A percentile compares a stretch with the other conserved stretches of the same genome.
Evolutionary conservation across 140 eudicot genomes (phyloP).

Genomic region (Erigeron philadelphicus): DNA sequence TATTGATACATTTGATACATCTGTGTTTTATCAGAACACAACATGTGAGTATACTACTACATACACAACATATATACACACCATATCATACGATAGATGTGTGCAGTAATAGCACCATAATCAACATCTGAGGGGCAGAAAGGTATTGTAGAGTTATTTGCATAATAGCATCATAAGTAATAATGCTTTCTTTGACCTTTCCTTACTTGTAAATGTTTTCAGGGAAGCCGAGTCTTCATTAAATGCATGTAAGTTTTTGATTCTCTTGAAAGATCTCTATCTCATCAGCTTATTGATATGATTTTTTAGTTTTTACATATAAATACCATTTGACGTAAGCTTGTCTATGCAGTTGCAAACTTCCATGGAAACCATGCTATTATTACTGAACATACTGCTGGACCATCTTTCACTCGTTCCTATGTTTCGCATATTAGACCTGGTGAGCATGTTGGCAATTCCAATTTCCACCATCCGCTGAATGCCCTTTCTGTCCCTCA

Average conservation of each 20-base stretch:
- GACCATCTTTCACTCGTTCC: constrained; percentile 35
- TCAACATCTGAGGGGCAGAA: not conserved
- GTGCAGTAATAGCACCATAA: not conserved
- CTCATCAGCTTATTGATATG: not conserved
- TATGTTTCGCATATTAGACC: constrained; percentile 38
- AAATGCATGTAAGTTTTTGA: constrained; percentile 40
- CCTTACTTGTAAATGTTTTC: constrained; percentile 27
- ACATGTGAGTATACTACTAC: no score
- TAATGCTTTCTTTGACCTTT: constrained; percentile 24
- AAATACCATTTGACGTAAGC: constrained; percentile 8
- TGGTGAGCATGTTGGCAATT: constrained; percentile 34
- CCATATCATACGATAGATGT: not conserved
- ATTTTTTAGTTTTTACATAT: not conserved
- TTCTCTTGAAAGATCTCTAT: constrained; percentile 3
- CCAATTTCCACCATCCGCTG: constrained; percentile 38
- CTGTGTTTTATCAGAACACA: no score
- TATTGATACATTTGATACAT: no score
- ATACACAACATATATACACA: no score
- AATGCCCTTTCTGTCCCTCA: constrained; percentile 36
- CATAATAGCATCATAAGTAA: constrained; percentile 2
- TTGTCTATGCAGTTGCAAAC: constrained; percentile 38
- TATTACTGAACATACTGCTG: constrained; percentile 32
- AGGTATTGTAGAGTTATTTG: not conserved
- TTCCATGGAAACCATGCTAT: constrained; percentile 39
- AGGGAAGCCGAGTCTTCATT: constrained; percentile 45